phyloP scores from a whole-genome alignment of 2,329 filamentous ascomycete genomes.

The Botrytis fragariae region DNA sequence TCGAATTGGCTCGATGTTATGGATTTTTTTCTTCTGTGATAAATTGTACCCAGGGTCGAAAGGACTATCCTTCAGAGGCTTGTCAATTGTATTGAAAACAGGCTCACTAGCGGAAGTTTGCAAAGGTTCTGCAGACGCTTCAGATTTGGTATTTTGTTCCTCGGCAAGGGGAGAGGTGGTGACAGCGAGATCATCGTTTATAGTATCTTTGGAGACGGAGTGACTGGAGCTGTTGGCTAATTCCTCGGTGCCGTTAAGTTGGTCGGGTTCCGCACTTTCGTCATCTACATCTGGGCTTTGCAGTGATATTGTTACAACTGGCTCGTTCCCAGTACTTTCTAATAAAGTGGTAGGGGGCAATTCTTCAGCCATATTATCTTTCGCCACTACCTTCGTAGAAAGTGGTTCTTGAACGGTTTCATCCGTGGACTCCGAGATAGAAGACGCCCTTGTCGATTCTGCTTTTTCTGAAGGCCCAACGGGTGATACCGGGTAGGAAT shows the following conservation, averaged over 20 bases:
- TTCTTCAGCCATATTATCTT: conserved; percentile 12
- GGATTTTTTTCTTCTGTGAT: conserved; percentile 29
- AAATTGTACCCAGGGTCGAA: conserved; percentile 6
- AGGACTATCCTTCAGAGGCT: neutral
- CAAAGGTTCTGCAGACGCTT: conserved; percentile 9
- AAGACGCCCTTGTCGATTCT: conserved; percentile 62
- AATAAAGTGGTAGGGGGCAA: neutral
- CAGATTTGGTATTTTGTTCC: neutral
- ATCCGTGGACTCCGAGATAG: conserved; percentile 61
- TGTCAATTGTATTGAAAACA: neutral
- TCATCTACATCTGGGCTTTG: neutral
- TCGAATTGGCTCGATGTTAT: conserved; percentile 51
- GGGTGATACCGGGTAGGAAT: conserved; percentile 59
- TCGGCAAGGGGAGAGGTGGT: neutral
- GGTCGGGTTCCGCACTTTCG: neutral
- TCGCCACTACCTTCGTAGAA: conserved; percentile 18
- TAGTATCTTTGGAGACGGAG: neutral
- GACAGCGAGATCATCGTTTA: neutral
- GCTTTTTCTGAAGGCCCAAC: conserved; percentile 54
- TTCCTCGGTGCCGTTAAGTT: neutral
- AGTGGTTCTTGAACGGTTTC: conserved; percentile 49
- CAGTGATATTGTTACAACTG: neutral
- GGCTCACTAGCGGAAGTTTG: conserved; percentile 10
- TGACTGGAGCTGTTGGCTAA: neutral
- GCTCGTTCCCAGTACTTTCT: neutral